Conservation (phyloP, 345 rosid genomes). For the Ceriops tagal region DNA sequence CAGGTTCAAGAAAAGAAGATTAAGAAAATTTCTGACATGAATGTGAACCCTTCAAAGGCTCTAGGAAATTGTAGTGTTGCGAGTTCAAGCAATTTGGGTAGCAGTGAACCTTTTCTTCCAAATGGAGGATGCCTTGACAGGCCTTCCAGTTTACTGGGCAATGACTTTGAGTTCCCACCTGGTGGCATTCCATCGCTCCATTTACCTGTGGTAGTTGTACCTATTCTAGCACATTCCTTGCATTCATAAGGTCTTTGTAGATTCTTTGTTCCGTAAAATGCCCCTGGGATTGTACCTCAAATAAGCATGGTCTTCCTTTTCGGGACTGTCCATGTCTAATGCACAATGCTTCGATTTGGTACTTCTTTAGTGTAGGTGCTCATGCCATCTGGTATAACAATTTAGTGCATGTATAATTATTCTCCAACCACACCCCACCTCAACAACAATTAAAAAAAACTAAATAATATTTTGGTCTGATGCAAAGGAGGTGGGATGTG, state of each 20-base stretch:
- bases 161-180: constrained; percentile 52
- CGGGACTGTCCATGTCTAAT: background rate
- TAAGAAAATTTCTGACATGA: constrained; percentile 76
- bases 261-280: background rate
- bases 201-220: constrained; percentile 89
- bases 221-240: constrained; percentile 16
- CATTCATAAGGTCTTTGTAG: background rate
- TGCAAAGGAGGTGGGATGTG: background rate
- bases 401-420: background rate
- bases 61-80: constrained; percentile 42
- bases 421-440: background rate
- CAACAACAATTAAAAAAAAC: background rate
- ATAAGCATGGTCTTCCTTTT: background rate
- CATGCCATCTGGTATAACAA: background rate
- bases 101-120: constrained; percentile 33
- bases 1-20: constrained; percentile 97
- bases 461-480: background rate
- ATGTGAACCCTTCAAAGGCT: constrained; percentile 53
- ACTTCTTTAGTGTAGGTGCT: background rate
- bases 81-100: constrained; percentile 42
- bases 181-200: constrained; percentile 67
- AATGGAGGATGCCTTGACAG: constrained; percentile 58
- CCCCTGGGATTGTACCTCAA: background rate
- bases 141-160: constrained; percentile 28
- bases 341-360: background rate